Percentiles rank a stretch among this genome's conserved stretches.
phyloP scores from a whole-genome alignment of 345 rosid species.

The Eucalyptus camaldulensis region DNA sequence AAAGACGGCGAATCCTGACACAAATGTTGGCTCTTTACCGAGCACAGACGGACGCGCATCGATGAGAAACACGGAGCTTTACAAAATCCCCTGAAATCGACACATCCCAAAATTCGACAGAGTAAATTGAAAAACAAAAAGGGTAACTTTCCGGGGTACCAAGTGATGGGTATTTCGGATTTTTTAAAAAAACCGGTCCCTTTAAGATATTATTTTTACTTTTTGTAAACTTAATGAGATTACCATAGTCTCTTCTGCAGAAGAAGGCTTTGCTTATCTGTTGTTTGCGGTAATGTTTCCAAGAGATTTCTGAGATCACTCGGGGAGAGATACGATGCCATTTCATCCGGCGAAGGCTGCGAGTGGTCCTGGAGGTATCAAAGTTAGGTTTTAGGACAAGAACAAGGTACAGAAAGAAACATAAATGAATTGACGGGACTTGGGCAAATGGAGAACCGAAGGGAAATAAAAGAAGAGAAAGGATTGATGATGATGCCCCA shows the following conservation, averaged over 20 bases:
- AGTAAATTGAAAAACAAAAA: background rate
- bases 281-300: background rate
- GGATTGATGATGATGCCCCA: background rate
- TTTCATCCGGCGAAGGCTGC: background rate
- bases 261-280: background rate
- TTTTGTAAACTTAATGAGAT: background rate
- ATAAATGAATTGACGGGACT: background rate
- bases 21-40: background rate
- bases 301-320: background rate
- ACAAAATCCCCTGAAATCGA: background rate
- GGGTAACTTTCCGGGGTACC: background rate
- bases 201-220: background rate
- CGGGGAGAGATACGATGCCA: background rate
- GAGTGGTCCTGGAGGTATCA: background rate
- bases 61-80: background rate
- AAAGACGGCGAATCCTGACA: background rate
- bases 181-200: background rate
- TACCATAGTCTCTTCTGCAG: background rate
- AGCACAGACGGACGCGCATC: background rate
- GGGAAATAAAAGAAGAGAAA: background rate
- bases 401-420: background rate
- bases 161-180: background rate
- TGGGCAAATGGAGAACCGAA: background rate
- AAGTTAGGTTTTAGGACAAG: background rate
- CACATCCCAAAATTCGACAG: background rate